Conservation (phyloP, 2,329 filamentous ascomycete genomes). For the Venturiaceae sp. region DNA sequence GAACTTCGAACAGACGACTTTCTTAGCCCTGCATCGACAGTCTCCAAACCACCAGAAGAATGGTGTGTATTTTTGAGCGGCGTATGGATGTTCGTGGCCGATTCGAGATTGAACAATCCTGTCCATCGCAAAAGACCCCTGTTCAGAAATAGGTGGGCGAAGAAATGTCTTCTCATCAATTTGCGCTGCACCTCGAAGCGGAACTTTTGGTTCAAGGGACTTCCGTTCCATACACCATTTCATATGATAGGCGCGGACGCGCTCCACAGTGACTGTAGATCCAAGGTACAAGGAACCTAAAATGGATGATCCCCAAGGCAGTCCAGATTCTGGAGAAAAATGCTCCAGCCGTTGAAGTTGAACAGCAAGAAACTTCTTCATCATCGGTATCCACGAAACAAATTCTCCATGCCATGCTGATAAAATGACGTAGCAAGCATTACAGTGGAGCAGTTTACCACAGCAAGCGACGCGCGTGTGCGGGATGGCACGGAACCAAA, state of each 20-base stretch:
- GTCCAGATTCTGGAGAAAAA: too few relatives aligned
- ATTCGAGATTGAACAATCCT: background rate
- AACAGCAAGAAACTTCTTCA: too few relatives aligned
- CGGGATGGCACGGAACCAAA: background rate
- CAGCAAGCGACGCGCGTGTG: background rate
- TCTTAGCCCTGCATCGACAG: background rate
- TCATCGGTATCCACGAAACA: background rate
- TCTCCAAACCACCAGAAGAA: background rate
- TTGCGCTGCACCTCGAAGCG: too few relatives aligned
- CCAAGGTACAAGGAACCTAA: too few relatives aligned
- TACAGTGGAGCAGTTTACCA: background rate
- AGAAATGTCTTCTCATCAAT: too few relatives aligned
- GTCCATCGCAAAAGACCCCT: background rate
- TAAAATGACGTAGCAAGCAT: background rate
- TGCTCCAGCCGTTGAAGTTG: too few relatives aligned
- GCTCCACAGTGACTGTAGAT: background rate
- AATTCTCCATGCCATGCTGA: background rate
- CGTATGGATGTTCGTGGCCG: background rate
- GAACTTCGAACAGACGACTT: background rate
- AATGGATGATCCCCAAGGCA: too few relatives aligned
- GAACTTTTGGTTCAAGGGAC: too few relatives aligned
- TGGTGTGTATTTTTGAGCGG: background rate
- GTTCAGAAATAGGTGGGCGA: too few relatives aligned
- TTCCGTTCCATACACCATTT: background rate
- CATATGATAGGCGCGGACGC: background rate